These are phyloP conservation scores for Eucalyptus cloeziana DNA, from an alignment of 345 rosid genomes.

Conservation along the genomic window DNA sequence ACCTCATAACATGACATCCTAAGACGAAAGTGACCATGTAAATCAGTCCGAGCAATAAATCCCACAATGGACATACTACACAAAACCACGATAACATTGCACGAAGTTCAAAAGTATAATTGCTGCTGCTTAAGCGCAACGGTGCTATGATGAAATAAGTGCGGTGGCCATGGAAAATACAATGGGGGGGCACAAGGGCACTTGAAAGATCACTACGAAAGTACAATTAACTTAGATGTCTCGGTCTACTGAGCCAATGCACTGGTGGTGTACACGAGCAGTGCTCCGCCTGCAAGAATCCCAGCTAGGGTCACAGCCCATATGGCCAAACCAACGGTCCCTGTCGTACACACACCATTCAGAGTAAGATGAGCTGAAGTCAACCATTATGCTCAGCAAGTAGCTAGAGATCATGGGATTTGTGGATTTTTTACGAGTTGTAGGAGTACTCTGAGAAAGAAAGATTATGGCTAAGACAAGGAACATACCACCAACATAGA, in stretches of 20 bases:
- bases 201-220: neutral
- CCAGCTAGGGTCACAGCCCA: constrained; percentile 90
- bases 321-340: constrained; percentile 70
- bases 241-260: constrained; percentile 63
- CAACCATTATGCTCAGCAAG: neutral
- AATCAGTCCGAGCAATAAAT: neutral
- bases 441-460: neutral
- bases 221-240: neutral
- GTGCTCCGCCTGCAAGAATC: constrained; percentile 80
- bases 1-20: neutral
- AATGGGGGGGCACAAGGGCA: neutral
- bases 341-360: constrained; percentile 9
- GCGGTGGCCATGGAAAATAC: neutral
- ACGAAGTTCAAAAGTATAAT: neutral
- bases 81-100: neutral
- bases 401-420: neutral
- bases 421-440: neutral
- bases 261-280: constrained; percentile 96
- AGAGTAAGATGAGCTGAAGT: neutral
- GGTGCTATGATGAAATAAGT: neutral
- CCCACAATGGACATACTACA: neutral
- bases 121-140: neutral
- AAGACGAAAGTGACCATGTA: neutral
- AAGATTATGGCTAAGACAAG: neutral
- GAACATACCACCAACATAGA: constrained; percentile 58